These are phyloP conservation scores for Tranzscheliella williamsii DNA, from an alignment of 1,284 basidiomycete genomes.

Conservation along the genomic window DNA sequence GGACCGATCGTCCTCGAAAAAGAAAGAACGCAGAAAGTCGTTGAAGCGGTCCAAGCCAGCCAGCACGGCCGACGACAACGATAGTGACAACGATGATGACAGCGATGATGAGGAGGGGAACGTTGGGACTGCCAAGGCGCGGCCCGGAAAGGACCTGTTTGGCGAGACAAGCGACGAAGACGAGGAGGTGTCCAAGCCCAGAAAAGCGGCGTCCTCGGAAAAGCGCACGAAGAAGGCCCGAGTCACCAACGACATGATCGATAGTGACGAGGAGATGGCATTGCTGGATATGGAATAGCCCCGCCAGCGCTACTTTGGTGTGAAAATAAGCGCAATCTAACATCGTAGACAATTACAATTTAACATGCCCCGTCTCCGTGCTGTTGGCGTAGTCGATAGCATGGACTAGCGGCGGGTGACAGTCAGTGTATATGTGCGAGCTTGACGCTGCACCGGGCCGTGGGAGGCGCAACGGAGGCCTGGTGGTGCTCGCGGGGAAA, in stretches of 20 bases:
- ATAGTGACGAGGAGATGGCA: slow-evolving; percentile 54
- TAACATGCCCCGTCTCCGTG: no score
- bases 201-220: slow-evolving; percentile 3
- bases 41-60: slow-evolving; percentile 28
- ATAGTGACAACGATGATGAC: slow-evolving; percentile 1
- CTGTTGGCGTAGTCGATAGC: no score
- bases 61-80: slow-evolving; percentile 15
- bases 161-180: slow-evolving; percentile 22
- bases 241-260: slow-evolving; percentile 48
- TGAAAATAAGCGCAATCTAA: no score
- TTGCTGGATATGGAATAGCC: slow-evolving; percentile 35
- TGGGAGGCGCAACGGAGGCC: no score
- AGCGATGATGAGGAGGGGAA: slow-evolving; percentile 10
- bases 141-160: slow-evolving; percentile 16
- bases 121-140: slow-evolving; percentile 2
- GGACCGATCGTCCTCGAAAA: slow-evolving; percentile 5
- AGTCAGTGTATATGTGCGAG: no score
- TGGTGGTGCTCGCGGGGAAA: no score
- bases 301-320: no score
- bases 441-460: no score
- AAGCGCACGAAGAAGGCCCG: slow-evolving; percentile 32
- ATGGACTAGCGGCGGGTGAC: no score
- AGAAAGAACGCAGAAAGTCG: slow-evolving; percentile 31
- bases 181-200: slow-evolving; percentile 8
- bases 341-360: no score